Conservation (phyloP, 305 asterid species). For the Ajuga reptans region DNA sequence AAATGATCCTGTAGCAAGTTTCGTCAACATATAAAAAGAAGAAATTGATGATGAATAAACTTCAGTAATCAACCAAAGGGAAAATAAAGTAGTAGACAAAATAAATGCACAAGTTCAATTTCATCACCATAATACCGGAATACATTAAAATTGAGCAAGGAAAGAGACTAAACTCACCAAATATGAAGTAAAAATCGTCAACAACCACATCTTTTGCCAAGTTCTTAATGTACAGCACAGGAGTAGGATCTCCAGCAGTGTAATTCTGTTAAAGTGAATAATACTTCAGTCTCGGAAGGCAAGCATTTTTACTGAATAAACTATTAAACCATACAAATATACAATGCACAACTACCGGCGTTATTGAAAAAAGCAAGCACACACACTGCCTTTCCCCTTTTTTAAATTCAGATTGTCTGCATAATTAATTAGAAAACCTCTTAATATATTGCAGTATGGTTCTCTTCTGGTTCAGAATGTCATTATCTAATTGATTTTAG, state of each 20-base stretch:
- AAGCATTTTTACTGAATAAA: background rate
- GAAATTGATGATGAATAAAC: background rate
- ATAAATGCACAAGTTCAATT: background rate
- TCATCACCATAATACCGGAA: background rate
- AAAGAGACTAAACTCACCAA: constrained; percentile 52
- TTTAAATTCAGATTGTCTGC: background rate
- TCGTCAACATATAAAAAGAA: constrained; percentile 18
- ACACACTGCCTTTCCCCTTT: background rate
- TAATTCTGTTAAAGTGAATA: constrained; percentile 53
- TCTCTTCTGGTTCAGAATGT: background rate
- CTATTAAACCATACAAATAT: background rate
- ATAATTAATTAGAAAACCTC: background rate
- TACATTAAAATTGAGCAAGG: background rate
- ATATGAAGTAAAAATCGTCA: constrained; percentile 67
- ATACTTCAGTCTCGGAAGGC: constrained; percentile 4
- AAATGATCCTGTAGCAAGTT: constrained; percentile 55
- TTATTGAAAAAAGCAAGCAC: background rate
- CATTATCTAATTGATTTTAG: background rate
- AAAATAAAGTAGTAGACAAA: background rate
- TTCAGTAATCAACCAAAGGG: background rate
- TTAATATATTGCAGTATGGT: background rate
- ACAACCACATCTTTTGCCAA: constrained; percentile 78
- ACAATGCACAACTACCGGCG: background rate
- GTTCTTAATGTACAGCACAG: constrained; percentile 73
- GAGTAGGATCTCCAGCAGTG: constrained; percentile 69